These are phyloP conservation scores for Sclerotinia trifoliorum DNA, from an alignment of 2,329 filamentous ascomycete species.

Conservation along the genomic window DNA sequence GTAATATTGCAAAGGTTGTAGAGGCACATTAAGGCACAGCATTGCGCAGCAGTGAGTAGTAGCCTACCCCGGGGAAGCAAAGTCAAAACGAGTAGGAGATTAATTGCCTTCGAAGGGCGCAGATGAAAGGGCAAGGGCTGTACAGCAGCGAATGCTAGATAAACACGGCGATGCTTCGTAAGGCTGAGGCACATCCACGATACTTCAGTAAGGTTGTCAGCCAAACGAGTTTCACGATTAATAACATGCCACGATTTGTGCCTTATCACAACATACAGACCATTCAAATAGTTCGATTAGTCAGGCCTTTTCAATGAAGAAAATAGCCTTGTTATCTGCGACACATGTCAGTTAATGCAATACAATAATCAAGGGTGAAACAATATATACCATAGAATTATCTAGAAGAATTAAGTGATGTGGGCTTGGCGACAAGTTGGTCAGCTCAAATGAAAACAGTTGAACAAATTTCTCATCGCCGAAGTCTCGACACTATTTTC, in stretches of 20 bases:
- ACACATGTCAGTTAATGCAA: neutral
- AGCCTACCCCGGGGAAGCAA: neutral
- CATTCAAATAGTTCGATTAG: too few species aligned
- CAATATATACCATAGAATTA: neutral
- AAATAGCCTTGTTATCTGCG: neutral
- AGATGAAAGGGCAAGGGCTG: neutral
- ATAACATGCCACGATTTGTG: too few species aligned
- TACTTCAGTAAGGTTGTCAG: too few species aligned
- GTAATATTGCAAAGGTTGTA: neutral
- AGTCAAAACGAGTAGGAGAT: neutral
- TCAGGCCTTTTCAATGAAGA: too few species aligned
- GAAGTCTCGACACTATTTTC: neutral
- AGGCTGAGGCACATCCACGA: neutral
- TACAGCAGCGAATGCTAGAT: neutral
- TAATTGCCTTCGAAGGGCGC: neutral
- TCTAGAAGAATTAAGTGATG: neutral
- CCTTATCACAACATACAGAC: too few species aligned
- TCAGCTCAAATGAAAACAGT: neutral
- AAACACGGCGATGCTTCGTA: neutral
- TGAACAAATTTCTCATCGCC: neutral
- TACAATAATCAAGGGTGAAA: neutral
- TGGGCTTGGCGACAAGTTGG: neutral
- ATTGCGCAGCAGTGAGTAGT: neutral
- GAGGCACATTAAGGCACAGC: neutral
- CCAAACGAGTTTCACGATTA: too few species aligned